Evolutionary conservation across 352 stramenopile species (phyloP), one percentile per base, ranked within the genome.

Genomic region (Globisporangium sylvaticum): DNA sequence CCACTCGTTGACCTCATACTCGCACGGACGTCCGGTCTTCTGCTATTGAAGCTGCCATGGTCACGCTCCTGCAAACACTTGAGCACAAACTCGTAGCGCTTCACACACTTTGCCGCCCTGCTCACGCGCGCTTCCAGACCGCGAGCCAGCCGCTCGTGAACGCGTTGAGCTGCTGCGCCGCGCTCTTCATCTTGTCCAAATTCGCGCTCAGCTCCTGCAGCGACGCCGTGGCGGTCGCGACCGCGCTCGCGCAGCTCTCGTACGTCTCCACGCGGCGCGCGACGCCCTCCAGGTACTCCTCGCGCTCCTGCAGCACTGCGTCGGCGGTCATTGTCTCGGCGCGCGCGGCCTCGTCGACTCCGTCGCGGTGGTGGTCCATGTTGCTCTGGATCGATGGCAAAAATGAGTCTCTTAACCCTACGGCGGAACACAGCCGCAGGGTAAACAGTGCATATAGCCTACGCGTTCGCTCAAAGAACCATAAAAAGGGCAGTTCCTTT

Each of bases 111-210:
- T 46, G 37, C 14, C 3, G 2, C 4, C 37, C 29, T 76, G 55
- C 65, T 34, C 58, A 62, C 29, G 74, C 65, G 12, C 83, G 82
- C 70, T 87, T 88, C 84, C 84, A 92, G 29, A 91, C 84, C 2
- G 82, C 77, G 63, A 92, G 64, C 84, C 84, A 92, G 27, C 79
- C 78, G 52, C 82, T 74, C 9, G 84, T 91, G 70, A 91, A 89
- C 37, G 82, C 72, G 60, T 92, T 92, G 32, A 92, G 68, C 75
- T 91, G 84, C 64, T 88, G 81, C 48, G 83, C 81, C 58, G 81
- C 80, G 52, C 68, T 72, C 54, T 85, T 79, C 82, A 92, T 90
- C 52, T 74, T 67, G 37, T 90, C 78, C 29, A 91, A 37, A 44
- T 90, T 83, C 20, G 60, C 66, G 70, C 83, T 90, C 57, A 92